Conservation (phyloP, 2,329 filamentous ascomycete species). For the Trichoderma sp. region DNA sequence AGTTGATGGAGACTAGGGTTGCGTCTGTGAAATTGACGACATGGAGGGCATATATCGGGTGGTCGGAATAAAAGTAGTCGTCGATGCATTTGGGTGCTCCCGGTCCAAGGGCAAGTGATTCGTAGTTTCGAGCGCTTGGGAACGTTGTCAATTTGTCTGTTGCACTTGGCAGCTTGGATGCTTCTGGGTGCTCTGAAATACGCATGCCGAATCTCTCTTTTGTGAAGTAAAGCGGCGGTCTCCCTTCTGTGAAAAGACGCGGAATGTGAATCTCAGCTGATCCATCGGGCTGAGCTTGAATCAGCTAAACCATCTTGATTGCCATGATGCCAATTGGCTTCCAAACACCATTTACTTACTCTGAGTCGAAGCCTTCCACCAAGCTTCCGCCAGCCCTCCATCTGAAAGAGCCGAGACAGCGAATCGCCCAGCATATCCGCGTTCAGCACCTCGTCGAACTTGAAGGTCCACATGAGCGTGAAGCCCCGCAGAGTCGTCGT, state of each 20-base stretch:
- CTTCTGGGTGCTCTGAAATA: conserved; percentile 7
- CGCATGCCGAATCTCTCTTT: neutral
- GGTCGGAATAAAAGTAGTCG: neutral
- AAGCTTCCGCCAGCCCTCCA: conserved; percentile 11
- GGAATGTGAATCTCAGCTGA: conserved; percentile 6
- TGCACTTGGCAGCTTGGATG: neutral
- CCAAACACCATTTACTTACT: neutral
- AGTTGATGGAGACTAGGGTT: neutral
- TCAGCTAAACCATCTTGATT: neutral
- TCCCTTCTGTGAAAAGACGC: neutral
- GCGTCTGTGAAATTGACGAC: conserved; percentile 1
- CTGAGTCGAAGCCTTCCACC: neutral
- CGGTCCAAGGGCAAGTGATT: neutral
- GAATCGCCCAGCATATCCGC: conserved; percentile 1
- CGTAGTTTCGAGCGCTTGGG: neutral
- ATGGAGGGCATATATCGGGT: neutral
- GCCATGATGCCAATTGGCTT: neutral
- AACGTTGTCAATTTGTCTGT: neutral
- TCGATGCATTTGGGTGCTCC: conserved; percentile 1
- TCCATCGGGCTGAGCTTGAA: neutral
- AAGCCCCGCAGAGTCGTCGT: neutral
- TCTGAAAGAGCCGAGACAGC: conserved; percentile 7
- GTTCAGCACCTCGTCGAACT: conserved; percentile 4
- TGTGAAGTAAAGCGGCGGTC: conserved; percentile 6
- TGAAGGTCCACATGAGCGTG: conserved; percentile 14